Evolutionary conservation across 192 early-diverging fungal genomes (phyloP).

Genomic region (Piromyces finnis): DNA sequence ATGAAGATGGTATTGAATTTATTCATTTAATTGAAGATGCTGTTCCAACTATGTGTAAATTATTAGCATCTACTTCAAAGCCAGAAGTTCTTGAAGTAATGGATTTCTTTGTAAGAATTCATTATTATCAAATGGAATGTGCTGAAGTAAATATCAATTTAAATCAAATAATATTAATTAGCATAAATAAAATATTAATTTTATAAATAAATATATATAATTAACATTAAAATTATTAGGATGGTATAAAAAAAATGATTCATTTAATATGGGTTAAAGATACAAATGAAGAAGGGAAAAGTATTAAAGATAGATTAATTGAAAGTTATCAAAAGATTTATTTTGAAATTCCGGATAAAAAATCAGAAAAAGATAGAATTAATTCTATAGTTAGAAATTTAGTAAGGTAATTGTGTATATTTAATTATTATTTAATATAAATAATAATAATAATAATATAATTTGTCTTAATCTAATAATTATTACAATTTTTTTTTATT

Average conservation of each 20-base stretch:
- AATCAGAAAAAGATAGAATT: slow-evolving; percentile 32
- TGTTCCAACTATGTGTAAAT: slow-evolving; percentile 56
- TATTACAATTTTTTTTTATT: not conserved
- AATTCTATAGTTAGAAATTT: slow-evolving; percentile 50
- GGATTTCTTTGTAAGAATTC: slow-evolving; percentile 77
- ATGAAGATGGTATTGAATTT: slow-evolving; percentile 76
- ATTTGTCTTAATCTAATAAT: too few species aligned
- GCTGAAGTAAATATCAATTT: slow-evolving; percentile 45
- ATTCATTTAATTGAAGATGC: slow-evolving; percentile 59
- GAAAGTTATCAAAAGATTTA: slow-evolving; percentile 1
- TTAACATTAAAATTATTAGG: too few species aligned
- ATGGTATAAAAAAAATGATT: slow-evolving; percentile 82
- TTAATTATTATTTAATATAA: not conserved
- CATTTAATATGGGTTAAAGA: slow-evolving; percentile 78
- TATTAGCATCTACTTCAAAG: slow-evolving; percentile 77
- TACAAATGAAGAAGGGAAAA: slow-evolving; percentile 16
- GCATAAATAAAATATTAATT: too few species aligned
- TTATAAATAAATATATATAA: too few species aligned
- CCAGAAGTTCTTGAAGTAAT: slow-evolving; percentile 89
- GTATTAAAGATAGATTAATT: slow-evolving; percentile 1
- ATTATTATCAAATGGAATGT: slow-evolving; percentile 67
- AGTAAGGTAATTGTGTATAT: slow-evolving; percentile 23
- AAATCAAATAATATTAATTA: too few species aligned
- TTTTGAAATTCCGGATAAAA: slow-evolving; percentile 3
- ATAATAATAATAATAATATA: too few species aligned